These are phyloP conservation scores for Drechslerella stenobrocha DNA, from an alignment of 2,329 filamentous ascomycete species.

Conservation along the genomic window DNA sequence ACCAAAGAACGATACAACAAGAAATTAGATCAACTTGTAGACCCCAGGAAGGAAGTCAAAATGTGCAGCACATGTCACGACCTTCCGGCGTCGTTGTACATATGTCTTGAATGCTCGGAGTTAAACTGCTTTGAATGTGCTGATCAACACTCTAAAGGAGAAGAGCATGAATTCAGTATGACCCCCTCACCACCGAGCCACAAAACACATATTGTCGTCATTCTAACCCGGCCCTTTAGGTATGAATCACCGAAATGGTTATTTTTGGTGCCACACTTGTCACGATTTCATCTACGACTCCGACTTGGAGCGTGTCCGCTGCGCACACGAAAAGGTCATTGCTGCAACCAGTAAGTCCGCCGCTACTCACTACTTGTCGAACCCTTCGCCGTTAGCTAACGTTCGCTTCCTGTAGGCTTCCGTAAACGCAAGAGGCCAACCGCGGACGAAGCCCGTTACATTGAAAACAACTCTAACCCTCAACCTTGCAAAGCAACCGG, in stretches of 20 bases:
- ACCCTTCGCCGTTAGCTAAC: background rate
- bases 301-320: slow-evolving; percentile 72
- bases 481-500: slow-evolving; percentile 81
- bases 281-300: slow-evolving; percentile 82
- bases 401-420: slow-evolving; percentile 4
- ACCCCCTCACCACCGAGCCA: background rate
- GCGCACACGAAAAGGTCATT: slow-evolving; percentile 61
- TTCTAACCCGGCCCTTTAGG: slow-evolving; percentile 5
- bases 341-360: slow-evolving; percentile 68
- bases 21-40: slow-evolving; percentile 40
- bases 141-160: slow-evolving; percentile 49
- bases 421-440: slow-evolving; percentile 37
- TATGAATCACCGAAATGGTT: slow-evolving; percentile 72
- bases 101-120: slow-evolving; percentile 51
- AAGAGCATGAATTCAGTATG: slow-evolving; percentile 51
- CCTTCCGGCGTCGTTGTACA: slow-evolving; percentile 31
- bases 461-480: slow-evolving; percentile 74
- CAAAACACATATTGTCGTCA: background rate
- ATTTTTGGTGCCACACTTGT: slow-evolving; percentile 76
- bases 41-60: slow-evolving; percentile 36
- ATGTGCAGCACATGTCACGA: slow-evolving; percentile 38
- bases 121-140: slow-evolving; percentile 51
- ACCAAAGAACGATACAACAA: slow-evolving; percentile 44
- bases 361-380: slow-evolving; percentile 58
- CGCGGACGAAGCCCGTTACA: slow-evolving; percentile 72